These are phyloP conservation scores for Lecanicillium sp. DNA, from an alignment of 2,329 filamentous ascomycete genomes.

Conservation along the genomic window DNA sequence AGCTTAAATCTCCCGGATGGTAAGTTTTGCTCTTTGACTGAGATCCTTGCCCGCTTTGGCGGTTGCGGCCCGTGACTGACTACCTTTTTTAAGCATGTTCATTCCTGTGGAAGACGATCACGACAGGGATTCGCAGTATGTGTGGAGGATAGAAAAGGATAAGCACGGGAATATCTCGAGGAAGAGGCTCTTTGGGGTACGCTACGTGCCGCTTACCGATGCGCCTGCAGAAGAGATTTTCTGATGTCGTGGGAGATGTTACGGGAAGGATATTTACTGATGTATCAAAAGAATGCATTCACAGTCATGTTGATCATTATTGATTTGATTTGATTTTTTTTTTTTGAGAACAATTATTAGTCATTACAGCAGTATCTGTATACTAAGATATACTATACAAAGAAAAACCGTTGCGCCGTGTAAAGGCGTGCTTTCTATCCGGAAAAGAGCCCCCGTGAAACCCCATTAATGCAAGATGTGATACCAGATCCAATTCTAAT, in stretches of 20 bases:
- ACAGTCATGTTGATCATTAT: no score
- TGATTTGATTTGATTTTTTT: not conserved
- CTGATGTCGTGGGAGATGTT: not conserved
- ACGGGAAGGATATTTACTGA: no score
- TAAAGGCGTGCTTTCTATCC: not conserved
- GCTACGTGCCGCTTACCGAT: slow-evolving; percentile 74
- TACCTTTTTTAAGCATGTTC: slow-evolving; percentile 53
- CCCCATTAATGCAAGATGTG: not conserved
- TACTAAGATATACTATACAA: no score
- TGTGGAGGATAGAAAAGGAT: slow-evolving; percentile 72
- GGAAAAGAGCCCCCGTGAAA: not conserved
- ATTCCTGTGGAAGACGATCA: slow-evolving; percentile 62
- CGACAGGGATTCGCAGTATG: slow-evolving; percentile 49
- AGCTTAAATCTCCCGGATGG: slow-evolving; percentile 72
- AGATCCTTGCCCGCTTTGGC: slow-evolving; percentile 17
- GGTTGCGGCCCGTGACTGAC: slow-evolving; percentile 19
- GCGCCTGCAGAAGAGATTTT: slow-evolving; percentile 38
- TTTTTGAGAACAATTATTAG: not conserved
- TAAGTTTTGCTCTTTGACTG: slow-evolving; percentile 27
- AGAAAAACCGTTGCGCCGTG: not conserved
- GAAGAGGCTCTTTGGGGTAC: slow-evolving; percentile 61
- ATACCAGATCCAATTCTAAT: not conserved
- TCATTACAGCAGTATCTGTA: not conserved
- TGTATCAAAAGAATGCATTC: no score
- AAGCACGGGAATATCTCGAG: slow-evolving; percentile 53